Conservation (phyloP, 345 rosid species). For the Camelina hispida region DNA sequence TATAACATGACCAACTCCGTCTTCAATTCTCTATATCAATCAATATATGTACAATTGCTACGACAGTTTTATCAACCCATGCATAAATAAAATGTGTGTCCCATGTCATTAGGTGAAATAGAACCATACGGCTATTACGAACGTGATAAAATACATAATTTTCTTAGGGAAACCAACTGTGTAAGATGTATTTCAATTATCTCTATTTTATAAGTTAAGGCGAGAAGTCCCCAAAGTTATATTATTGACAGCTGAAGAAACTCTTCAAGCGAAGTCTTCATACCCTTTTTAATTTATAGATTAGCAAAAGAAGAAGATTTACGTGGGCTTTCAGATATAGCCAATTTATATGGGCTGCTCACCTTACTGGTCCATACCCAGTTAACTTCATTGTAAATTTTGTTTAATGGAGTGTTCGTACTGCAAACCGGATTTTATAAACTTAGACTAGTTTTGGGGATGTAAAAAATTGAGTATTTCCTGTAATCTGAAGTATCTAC, state of each 20-base stretch:
- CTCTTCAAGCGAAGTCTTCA: neutral
- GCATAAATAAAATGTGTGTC: neutral
- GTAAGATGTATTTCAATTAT: neutral
- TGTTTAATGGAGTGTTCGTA: no score
- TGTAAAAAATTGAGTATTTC: no score
- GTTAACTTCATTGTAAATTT: neutral
- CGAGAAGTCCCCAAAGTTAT: conserved; percentile 1
- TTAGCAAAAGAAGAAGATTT: neutral
- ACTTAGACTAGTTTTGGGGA: no score
- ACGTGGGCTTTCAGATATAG: conserved; percentile 6
- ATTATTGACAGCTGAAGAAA: neutral
- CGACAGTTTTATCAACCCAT: neutral
- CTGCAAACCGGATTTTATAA: no score
- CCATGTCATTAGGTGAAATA: neutral
- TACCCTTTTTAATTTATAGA: neutral
- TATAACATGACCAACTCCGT: neutral
- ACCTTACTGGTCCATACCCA: neutral
- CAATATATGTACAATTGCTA: neutral
- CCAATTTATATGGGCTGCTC: conserved; percentile 7
- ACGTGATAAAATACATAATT: neutral
- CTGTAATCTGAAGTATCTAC: no score
- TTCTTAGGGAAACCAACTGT: neutral
- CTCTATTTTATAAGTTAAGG: neutral
- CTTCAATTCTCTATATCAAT: no score
- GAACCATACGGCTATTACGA: neutral